A percentile compares a stretch with the other conserved stretches of the same genome.
These are phyloP conservation scores for Phialocephala sp. DNA, from an alignment of 2,329 filamentous ascomycete species.

Conservation along the genomic window DNA sequence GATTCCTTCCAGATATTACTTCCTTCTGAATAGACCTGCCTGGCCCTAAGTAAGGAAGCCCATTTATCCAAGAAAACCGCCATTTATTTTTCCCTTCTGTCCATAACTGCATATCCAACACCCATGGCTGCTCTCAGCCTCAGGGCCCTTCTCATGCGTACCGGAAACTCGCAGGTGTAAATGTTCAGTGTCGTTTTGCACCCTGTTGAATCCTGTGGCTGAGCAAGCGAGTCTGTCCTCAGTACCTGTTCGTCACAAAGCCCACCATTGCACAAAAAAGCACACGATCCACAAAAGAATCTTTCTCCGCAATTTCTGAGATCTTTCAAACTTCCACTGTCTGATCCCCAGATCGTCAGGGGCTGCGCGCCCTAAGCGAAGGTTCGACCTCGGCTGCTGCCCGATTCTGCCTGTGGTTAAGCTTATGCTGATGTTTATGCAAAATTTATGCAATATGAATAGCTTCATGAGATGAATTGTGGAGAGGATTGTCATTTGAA, in stretches of 20 bases:
- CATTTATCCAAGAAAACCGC: not conserved
- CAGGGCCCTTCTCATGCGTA: not conserved
- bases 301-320: not conserved
- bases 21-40: constrained; percentile 4
- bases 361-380: not conserved
- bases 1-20: constrained; percentile 4
- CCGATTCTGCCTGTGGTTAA: constrained; percentile 2
- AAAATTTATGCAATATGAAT: not conserved
- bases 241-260: not conserved
- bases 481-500: not conserved
- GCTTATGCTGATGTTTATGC: constrained; percentile 2
- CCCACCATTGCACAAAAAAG: not conserved
- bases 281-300: not conserved
- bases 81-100: not conserved
- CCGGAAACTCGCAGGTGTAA: not conserved
- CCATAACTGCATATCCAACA: constrained; percentile 1
- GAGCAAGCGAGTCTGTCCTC: constrained; percentile 2
- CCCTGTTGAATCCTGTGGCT: not conserved
- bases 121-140: constrained; percentile 1
- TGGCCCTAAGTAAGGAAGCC: not conserved
- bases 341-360: constrained; percentile 16
- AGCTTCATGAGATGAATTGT: constrained; percentile 4
- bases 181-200: not conserved
- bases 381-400: not conserved
- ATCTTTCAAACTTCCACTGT: constrained; percentile 12